Percentiles rank a stretch among this genome's conserved stretches.
These are phyloP conservation scores for Novymonas esmeraldas DNA, from an alignment of 208 protist genomes.

Conservation along the genomic window DNA sequence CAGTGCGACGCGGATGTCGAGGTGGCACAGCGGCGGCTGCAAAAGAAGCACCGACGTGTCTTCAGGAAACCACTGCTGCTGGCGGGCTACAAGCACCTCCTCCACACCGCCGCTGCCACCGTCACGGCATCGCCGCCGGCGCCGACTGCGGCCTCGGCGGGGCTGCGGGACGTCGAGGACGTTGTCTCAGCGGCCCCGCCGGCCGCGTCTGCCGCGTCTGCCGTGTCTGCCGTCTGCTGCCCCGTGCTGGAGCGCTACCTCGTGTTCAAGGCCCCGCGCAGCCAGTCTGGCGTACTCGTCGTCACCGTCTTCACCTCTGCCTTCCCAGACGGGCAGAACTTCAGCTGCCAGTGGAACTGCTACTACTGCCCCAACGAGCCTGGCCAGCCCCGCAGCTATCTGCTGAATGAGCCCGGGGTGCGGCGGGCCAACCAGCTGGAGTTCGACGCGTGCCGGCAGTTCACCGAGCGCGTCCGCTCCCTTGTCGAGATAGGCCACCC, in stretches of 20 bases:
- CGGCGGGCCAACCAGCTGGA: slow-evolving; percentile 83
- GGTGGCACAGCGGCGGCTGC: slow-evolving; percentile 44
- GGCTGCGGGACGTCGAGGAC: slow-evolving; percentile 37
- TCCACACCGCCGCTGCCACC: slow-evolving; percentile 6
- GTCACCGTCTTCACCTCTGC: slow-evolving; percentile 93
- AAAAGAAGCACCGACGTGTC: slow-evolving; percentile 67
- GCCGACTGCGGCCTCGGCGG: not conserved
- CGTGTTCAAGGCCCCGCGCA: slow-evolving; percentile 83
- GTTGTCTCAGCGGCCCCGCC: not conserved
- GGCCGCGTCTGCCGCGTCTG: not conserved
- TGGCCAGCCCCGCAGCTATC: slow-evolving; percentile 89
- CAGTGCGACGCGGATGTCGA: slow-evolving; percentile 45
- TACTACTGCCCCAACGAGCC: slow-evolving; percentile 94
- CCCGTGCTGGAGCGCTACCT: slow-evolving; percentile 65
- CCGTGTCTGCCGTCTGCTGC: slow-evolving; percentile 17
- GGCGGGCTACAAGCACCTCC: slow-evolving; percentile 70
- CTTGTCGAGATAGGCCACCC: slow-evolving; percentile 90
- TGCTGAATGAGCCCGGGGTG: slow-evolving; percentile 90
- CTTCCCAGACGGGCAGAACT: slow-evolving; percentile 82
- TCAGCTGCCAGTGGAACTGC: slow-evolving; percentile 94
- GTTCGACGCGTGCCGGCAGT: slow-evolving; percentile 85
- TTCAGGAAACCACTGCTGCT: slow-evolving; percentile 85
- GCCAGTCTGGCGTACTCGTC: slow-evolving; percentile 91
- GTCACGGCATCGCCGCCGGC: not conserved
- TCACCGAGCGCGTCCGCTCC: slow-evolving; percentile 78